Conservation (phyloP, 257 asterid species). For the Anisodus tanguticus region DNA sequence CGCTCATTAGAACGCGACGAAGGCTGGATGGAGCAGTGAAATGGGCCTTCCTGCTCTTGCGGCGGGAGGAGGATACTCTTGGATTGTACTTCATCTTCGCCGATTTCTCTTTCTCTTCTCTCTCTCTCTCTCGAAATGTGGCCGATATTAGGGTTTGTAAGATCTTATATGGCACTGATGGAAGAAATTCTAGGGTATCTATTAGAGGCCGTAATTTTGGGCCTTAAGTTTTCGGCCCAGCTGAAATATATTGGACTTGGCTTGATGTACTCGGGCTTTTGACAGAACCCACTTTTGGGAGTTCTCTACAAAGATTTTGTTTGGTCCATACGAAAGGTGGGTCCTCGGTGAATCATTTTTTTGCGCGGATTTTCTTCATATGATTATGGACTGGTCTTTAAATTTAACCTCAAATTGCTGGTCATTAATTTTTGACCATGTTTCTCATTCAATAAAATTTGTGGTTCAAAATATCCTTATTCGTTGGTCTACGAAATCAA, state of each 20-base stretch:
- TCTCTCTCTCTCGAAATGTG: slow-evolving; percentile 5
- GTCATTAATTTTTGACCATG: no score
- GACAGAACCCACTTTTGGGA: neutral
- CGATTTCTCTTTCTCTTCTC: slow-evolving; percentile 31
- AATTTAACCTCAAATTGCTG: no score
- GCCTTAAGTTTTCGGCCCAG: neutral
- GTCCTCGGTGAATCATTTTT: neutral
- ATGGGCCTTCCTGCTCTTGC: slow-evolving; percentile 88
- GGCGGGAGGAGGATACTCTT: slow-evolving; percentile 77
- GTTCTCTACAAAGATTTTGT: neutral
- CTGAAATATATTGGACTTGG: neutral
- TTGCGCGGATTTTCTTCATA: no score
- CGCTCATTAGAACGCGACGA: slow-evolving; percentile 87
- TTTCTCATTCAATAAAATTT: no score
- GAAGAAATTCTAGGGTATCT: neutral
- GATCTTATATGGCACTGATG: neutral
- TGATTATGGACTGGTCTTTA: no score
- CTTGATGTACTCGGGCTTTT: neutral
- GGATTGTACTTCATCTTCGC: slow-evolving; percentile 80
- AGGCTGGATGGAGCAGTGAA: slow-evolving; percentile 91
- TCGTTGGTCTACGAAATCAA: no score
- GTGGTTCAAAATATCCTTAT: no score
- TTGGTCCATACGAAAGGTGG: neutral
- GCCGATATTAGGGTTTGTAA: slow-evolving; percentile 34
- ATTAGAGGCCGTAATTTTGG: neutral